Evolutionary conservation across 345 rosid species (phyloP).

Genomic region (Dovyalis caffra): DNA sequence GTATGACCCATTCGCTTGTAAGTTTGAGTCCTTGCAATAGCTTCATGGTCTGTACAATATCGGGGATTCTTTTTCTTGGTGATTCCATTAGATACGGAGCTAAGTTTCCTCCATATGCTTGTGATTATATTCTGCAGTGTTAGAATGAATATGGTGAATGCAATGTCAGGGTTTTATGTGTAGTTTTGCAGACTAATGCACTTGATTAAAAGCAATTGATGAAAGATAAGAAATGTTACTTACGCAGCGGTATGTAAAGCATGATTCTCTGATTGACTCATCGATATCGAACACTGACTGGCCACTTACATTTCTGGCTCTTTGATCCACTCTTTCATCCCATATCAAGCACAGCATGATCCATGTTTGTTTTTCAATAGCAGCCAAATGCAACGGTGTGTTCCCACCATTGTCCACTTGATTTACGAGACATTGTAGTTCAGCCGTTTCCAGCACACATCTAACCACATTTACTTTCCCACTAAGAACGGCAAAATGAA

Average conservation of each 20-base stretch:
- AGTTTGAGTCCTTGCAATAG: background rate
- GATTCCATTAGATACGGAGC: background rate
- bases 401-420: background rate
- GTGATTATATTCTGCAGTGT: background rate
- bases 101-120: background rate
- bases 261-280: background rate
- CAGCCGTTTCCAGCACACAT: background rate
- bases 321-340: background rate
- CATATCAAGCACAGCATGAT: background rate
- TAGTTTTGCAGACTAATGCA: background rate
- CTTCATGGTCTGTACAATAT: background rate
- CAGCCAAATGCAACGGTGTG: background rate
- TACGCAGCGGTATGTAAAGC: background rate
- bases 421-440: background rate
- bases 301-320: background rate
- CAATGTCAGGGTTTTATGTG: no score
- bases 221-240: background rate
- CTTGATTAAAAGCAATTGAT: no score
- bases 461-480: background rate
- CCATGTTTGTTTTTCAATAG: background rate
- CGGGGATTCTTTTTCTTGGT: background rate
- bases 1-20: conserved; percentile 2
- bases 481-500: background rate
- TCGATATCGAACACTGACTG: background rate
- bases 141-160: no score